Percentiles rank a stretch among this genome's conserved stretches.
phyloP scores from a whole-genome alignment of 164 flowering plant species.

The Kingdonia uniflora region DNA sequence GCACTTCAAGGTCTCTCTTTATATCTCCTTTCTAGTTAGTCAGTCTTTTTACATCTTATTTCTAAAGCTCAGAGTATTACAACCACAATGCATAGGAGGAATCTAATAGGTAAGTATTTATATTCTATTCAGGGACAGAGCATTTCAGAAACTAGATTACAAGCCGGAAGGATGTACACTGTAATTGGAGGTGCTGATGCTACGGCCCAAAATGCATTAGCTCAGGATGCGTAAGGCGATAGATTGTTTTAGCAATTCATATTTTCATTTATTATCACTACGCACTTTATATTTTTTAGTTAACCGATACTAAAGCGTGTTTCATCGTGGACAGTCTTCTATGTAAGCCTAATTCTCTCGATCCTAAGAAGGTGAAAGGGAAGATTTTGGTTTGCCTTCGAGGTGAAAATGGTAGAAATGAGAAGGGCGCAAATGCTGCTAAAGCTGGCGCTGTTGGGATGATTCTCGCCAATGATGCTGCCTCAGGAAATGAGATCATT shows the following conservation, averaged over 20 bases:
- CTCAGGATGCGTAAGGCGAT: constrained; percentile 26
- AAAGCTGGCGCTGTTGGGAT: constrained; percentile 52
- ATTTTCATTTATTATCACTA: neutral
- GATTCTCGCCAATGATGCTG: constrained; percentile 36
- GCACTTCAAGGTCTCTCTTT: constrained; percentile 18
- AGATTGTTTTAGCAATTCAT: no score
- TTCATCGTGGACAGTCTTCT: constrained; percentile 8
- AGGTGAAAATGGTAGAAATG: constrained; percentile 29
- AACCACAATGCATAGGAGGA: no score
- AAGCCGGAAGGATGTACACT: constrained; percentile 22
- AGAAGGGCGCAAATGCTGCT: constrained; percentile 28
- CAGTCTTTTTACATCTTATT: no score
- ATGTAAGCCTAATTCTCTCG: constrained; percentile 32
- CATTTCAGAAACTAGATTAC: constrained; percentile 20
- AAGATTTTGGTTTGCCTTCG: constrained; percentile 53
- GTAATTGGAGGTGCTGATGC: constrained; percentile 28
- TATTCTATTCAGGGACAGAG: constrained; percentile 53
- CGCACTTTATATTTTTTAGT: neutral
- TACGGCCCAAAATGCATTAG: constrained; percentile 21
- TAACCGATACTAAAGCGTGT: neutral
- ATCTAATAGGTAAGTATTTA: no score
- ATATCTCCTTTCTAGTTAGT: no score
- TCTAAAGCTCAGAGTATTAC: no score
- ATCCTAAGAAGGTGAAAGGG: constrained; percentile 41
- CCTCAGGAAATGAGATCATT: constrained; percentile 22